Conservation (phyloP, 2,329 filamentous ascomycete genomes). For the Aspergillus chevalieri region DNA sequence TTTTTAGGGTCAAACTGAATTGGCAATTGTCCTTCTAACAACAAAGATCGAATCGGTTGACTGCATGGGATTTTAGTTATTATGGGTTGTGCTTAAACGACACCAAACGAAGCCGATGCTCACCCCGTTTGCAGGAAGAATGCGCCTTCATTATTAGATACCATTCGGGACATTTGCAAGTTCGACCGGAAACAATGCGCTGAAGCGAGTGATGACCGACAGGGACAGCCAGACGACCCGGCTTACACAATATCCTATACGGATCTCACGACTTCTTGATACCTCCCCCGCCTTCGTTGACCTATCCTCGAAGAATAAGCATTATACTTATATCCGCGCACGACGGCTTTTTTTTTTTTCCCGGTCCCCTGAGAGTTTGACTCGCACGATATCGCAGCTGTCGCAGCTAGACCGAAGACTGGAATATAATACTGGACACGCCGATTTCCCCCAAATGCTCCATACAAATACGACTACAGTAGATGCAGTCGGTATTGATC, state of each 20-base stretch:
- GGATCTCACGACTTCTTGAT: neutral
- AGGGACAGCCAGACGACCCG: neutral
- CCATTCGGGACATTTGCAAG: neutral
- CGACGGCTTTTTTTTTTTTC: neutral
- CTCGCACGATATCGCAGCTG: neutral
- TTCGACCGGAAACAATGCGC: conserved; percentile 1
- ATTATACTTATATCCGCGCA: neutral
- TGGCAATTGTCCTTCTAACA: too few relatives aligned
- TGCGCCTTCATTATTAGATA: conserved; percentile 1
- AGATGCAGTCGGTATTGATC: neutral
- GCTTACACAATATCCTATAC: neutral
- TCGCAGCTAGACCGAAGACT: neutral
- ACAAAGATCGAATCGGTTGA: neutral
- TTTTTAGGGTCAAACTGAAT: too few relatives aligned
- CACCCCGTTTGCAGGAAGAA: neutral
- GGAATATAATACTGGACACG: neutral
- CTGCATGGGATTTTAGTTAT: neutral
- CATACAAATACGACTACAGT: neutral
- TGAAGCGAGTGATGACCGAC: neutral
- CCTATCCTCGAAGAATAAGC: neutral
- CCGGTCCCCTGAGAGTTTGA: neutral
- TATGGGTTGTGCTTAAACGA: neutral
- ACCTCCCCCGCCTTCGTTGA: neutral
- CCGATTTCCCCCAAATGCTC: neutral
- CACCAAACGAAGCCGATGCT: neutral